Evolutionary conservation across 192 early-diverging fungal genomes (phyloP).

Genomic region (Backusella psychrophila): DNA sequence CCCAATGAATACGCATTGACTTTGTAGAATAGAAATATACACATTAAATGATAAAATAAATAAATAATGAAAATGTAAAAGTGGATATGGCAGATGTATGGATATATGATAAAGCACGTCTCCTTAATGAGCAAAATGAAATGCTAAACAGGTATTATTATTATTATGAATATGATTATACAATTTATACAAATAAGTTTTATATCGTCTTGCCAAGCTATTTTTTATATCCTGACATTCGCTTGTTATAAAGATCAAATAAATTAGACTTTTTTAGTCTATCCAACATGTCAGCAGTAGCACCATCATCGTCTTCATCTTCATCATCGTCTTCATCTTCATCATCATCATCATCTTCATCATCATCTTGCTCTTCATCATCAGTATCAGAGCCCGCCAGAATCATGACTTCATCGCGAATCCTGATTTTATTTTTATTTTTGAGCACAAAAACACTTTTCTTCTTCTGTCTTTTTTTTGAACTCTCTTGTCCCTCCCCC

Average conservation of each 20-base stretch:
- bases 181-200: neutral
- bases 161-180: neutral
- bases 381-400: neutral
- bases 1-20: too few relatives aligned
- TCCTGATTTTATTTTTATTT: neutral
- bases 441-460: neutral
- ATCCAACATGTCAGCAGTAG: neutral
- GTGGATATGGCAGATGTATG: too few relatives aligned
- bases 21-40: too few relatives aligned
- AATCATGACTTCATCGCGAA: neutral
- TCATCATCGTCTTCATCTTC: neutral
- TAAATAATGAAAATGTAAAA: too few relatives aligned
- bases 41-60: too few relatives aligned
- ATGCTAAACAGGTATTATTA: neutral
- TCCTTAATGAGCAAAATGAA: neutral
- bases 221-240: neutral
- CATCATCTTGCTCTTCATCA: neutral
- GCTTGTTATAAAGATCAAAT: neutral
- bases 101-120: too few relatives aligned
- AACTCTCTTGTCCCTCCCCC: neutral
- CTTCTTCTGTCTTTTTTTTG: neutral
- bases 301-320: too few relatives aligned
- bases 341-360: neutral
- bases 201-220: too few relatives aligned
- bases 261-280: neutral